Evolutionary conservation across 2,329 filamentous ascomycete genomes (phyloP).

Genomic region (Ceratocystis variospora): DNA sequence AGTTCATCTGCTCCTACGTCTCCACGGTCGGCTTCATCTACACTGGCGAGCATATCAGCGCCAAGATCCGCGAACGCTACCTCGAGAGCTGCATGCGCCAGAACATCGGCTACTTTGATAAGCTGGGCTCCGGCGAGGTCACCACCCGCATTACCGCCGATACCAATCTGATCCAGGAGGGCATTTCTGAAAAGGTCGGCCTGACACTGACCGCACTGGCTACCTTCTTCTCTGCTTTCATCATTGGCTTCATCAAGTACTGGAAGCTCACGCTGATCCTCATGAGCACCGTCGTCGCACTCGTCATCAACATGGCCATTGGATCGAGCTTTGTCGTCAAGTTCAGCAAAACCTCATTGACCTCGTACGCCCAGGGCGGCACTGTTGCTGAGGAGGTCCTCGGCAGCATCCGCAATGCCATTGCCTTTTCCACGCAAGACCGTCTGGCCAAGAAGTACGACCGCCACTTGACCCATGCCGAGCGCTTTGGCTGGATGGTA

Average conservation of each 20-base stretch:
- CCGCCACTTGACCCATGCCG: constrained; percentile 54
- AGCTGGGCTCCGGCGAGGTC: constrained; percentile 81
- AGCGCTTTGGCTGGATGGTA: constrained; percentile 61
- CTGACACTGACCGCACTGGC: constrained; percentile 62
- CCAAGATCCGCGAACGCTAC: constrained; percentile 70
- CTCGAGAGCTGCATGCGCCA: constrained; percentile 71
- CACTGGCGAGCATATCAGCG: constrained; percentile 63
- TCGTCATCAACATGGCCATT: constrained; percentile 62
- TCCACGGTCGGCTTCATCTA: constrained; percentile 84
- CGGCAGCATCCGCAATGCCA: constrained; percentile 80
- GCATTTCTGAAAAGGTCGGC: constrained; percentile 79
- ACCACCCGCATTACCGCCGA: constrained; percentile 90
- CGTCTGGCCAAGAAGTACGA: constrained; percentile 84
- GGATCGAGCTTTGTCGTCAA: constrained; percentile 64
- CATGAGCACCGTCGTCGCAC: constrained; percentile 63
- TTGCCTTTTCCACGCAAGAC: constrained; percentile 86
- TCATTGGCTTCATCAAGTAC: constrained; percentile 81
- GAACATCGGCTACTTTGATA: constrained; percentile 89
- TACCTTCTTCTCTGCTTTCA: constrained; percentile 75
- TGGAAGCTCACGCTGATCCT: constrained; percentile 91
- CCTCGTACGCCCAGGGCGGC: constrained; percentile 71
- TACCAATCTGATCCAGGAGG: constrained; percentile 85
- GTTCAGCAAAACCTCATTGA: constrained; percentile 63
- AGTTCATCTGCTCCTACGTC: constrained; percentile 58
- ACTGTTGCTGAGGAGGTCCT: constrained; percentile 89